A percentile compares a stretch with the other conserved stretches of the same genome.
These are phyloP conservation scores for Magnolia changhungtana DNA, from an alignment of 164 flowering plant genomes.

Conservation along the genomic window DNA sequence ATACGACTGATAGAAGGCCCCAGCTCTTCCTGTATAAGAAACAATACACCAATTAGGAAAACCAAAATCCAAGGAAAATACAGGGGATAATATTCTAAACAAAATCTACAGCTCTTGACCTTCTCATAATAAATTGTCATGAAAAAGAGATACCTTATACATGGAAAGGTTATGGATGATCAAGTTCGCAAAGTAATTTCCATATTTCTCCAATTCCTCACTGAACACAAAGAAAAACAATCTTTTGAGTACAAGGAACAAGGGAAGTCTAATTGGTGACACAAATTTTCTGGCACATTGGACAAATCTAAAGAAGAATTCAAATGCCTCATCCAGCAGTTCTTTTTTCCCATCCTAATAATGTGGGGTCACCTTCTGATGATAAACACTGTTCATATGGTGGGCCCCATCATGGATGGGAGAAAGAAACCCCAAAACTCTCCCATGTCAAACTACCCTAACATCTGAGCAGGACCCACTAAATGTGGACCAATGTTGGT, in stretches of 20 bases:
- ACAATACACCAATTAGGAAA: background rate
- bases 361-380: no score
- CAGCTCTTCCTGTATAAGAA: slow-evolving; percentile 59
- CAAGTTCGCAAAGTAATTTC: slow-evolving; percentile 61
- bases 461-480: no score
- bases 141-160: slow-evolving; percentile 39
- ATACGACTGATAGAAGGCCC: slow-evolving; percentile 55
- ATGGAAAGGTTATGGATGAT: slow-evolving; percentile 54
- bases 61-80: background rate
- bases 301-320: no score
- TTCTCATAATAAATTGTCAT: background rate
- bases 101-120: background rate
- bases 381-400: no score
- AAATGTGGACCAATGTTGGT: no score
- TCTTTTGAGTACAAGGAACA: background rate
- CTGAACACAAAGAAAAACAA: slow-evolving; percentile 32
- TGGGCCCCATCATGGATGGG: no score
- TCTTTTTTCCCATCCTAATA: no score
- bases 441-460: no score
- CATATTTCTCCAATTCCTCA: slow-evolving; percentile 72
- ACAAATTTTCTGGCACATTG: no score
- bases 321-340: no score
- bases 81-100: background rate
- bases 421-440: no score
- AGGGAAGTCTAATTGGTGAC: no score